Evolutionary conservation across 2,329 filamentous ascomycete genomes (phyloP), one percentile per base, ranked within the genome.

Genomic region (Calonectria hongkongensis): DNA sequence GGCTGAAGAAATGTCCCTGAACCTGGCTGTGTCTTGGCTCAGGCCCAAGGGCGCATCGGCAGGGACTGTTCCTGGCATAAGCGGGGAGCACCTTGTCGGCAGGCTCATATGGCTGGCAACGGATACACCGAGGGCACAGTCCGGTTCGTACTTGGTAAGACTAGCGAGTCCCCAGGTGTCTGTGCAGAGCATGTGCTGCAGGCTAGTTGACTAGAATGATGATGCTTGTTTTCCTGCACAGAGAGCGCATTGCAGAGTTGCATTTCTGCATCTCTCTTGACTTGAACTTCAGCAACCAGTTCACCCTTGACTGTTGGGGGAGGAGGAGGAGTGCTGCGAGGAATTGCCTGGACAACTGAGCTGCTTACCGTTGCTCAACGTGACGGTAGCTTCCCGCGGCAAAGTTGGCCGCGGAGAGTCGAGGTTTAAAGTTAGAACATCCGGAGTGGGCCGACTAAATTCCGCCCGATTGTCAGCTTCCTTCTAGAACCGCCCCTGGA

Each of bases 391-490:
- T 60, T 60, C 16, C 54, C 54, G 54, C 54, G 54, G 54, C 6
- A 27, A 60, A 60, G 12, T 60, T 60, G 33, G 33, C 54, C 54
- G 54, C 54, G 54, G 54, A 41, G 36, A 16, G 25, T 7, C n/a
- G 10, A 27, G 33, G 39, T 39, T 41, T 39, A 16, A 36, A 60
- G 33, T 28, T 27, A 41, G 2, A 36, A 36, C 21, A 18, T 36
- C 36, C 21, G 5, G 36, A 60, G 15, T n/a, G 21, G 36, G n/a
- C 39, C 54, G 33, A 60, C 54, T 21, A 60, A 41, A 43, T 39
- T 18, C 54, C 54, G 54, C 54, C 54, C 54, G 54, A 41, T 60
- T 60, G 54, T 60, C 54, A 60, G 39, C 33, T 60, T 60, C 54
- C 33, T 60, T 60, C 54, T 60, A 36, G 54, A 60, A 60, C 25